Evolutionary conservation across 345 rosid genomes (phyloP).

Genomic region (Hirschfeldia incana): DNA sequence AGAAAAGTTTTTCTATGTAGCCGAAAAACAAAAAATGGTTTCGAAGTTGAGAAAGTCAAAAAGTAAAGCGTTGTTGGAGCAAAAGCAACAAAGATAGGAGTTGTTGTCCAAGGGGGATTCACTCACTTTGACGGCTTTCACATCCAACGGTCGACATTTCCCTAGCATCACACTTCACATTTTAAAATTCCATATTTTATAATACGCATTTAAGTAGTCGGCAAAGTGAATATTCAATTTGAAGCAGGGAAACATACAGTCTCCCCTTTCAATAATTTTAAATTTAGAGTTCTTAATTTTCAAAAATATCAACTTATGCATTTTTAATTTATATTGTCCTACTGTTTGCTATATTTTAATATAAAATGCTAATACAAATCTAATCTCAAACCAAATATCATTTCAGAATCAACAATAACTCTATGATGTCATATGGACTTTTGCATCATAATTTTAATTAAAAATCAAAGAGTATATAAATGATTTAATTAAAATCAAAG

Average conservation of each 20-base stretch:
- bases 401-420: too few relatives aligned
- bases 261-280: not conserved
- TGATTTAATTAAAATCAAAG: too few relatives aligned
- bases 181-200: not conserved
- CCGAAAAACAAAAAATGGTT: conserved; percentile 28
- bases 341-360: too few relatives aligned
- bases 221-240: conserved; percentile 3
- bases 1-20: conserved; percentile 20
- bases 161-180: not conserved
- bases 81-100: conserved; percentile 21
- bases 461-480: too few relatives aligned
- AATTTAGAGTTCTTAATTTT: not conserved
- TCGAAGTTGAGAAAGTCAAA: conserved; percentile 27
- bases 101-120: not conserved
- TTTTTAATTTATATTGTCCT: not conserved
- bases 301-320: not conserved
- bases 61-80: conserved; percentile 17
- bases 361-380: not conserved
- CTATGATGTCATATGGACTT: too few relatives aligned
- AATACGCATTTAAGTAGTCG: conserved; percentile 4
- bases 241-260: conserved; percentile 24
- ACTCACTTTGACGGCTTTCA: conserved; percentile 18
- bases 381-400: not conserved
- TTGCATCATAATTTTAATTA: too few relatives aligned
- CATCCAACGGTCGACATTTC: conserved; percentile 25